Evolutionary conservation across 345 rosid species (phyloP).

Genomic region (Euphorbia peplus): DNA sequence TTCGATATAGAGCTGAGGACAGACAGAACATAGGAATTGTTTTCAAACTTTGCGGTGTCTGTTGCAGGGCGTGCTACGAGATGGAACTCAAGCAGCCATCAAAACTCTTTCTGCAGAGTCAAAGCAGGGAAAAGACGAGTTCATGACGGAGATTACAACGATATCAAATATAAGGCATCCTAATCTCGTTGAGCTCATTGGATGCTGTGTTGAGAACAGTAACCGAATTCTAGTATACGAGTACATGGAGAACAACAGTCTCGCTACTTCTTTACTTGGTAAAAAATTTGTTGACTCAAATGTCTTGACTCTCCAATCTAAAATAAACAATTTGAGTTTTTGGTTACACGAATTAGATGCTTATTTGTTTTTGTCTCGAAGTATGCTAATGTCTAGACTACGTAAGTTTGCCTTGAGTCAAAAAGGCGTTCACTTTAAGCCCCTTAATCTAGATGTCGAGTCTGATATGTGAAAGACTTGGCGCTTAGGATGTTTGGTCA

Average conservation of each 20-base stretch:
- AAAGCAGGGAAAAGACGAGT: constrained; percentile 54
- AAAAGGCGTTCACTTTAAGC: too few species aligned
- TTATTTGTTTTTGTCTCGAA: too few species aligned
- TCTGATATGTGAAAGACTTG: too few species aligned
- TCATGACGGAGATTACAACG: constrained; percentile 55
- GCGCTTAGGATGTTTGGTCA: too few species aligned
- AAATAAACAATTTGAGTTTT: too few species aligned
- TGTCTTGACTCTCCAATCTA: not conserved
- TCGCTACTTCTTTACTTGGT: constrained; percentile 58
- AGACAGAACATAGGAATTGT: not conserved
- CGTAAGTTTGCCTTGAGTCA: not conserved
- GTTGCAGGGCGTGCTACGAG: constrained; percentile 60
- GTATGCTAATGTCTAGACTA: not conserved
- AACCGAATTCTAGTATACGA: constrained; percentile 58
- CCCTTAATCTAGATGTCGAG: too few species aligned
- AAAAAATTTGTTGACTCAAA: constrained; percentile 12
- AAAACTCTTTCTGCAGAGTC: constrained; percentile 62
- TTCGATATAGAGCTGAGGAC: not conserved
- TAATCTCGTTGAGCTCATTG: constrained; percentile 64
- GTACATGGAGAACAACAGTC: constrained; percentile 69
- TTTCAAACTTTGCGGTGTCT: not conserved
- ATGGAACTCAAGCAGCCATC: constrained; percentile 52
- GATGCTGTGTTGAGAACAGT: constrained; percentile 56
- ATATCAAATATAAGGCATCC: constrained; percentile 57
- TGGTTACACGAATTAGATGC: too few species aligned